Evolutionary conservation across 768 basidiomycete genomes (phyloP).

Genomic region (Termitomyces sp.): DNA sequence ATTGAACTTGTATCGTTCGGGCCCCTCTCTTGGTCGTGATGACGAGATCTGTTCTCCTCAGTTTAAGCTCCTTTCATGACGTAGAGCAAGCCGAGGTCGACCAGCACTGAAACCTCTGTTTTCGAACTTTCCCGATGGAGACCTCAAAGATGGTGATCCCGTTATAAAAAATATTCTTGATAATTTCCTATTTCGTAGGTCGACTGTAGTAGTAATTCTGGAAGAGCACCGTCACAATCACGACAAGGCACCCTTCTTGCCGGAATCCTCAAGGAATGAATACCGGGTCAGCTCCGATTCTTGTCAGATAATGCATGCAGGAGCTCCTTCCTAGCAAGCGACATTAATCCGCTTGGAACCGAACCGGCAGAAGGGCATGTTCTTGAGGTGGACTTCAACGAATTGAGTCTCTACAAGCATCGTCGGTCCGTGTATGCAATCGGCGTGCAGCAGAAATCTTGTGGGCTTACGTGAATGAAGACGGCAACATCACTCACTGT

Average conservation of each 20-base stretch:
- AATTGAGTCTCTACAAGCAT: neutral
- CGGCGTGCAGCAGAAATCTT: too few relatives aligned
- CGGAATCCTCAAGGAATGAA: conserved; percentile 17
- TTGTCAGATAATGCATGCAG: conserved; percentile 12
- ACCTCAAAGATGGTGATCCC: too few relatives aligned
- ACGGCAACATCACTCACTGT: too few relatives aligned
- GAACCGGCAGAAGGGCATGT: conserved; percentile 43
- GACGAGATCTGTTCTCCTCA: too few relatives aligned
- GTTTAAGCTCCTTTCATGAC: too few relatives aligned
- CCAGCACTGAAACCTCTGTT: too few relatives aligned
- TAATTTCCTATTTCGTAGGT: conserved; percentile 47
- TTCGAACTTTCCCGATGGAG: too few relatives aligned
- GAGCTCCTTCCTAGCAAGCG: conserved; percentile 29
- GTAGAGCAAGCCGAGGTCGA: too few relatives aligned
- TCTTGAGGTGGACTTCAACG: conserved; percentile 29
- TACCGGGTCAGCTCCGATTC: conserved; percentile 6
- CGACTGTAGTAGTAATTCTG: neutral
- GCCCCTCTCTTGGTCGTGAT: too few relatives aligned
- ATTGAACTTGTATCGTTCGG: too few relatives aligned
- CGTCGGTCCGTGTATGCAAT: too few relatives aligned
- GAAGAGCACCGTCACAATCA: neutral
- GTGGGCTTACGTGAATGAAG: too few relatives aligned
- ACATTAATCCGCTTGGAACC: conserved; percentile 39
- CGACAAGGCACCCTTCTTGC: conserved; percentile 19
- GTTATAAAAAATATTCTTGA: conserved; percentile 60